A percentile compares a stretch with the other conserved stretches of the same genome.
Evolutionary conservation across 2,329 filamentous ascomycete genomes (phyloP).

Genomic region (Xylaria arbuscula): DNA sequence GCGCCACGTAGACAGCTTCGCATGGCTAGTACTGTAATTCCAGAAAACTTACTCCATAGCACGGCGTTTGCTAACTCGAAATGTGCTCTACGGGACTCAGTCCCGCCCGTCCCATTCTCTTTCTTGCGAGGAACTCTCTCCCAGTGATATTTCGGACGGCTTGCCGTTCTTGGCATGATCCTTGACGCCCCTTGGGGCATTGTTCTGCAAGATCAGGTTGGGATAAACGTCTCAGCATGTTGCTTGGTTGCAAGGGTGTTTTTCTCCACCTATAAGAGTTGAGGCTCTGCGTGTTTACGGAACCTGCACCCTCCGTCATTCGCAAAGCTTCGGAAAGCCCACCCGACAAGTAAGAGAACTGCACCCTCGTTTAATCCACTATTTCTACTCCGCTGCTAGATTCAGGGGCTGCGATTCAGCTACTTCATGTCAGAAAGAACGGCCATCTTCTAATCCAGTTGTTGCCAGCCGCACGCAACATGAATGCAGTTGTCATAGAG

Average conservation of each 20-base stretch:
- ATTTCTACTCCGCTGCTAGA: background rate
- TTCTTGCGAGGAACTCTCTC: background rate
- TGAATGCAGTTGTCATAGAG: background rate
- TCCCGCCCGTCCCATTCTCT: background rate
- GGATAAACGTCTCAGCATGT: background rate
- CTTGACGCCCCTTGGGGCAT: constrained; percentile 7
- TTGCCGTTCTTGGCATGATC: constrained; percentile 23
- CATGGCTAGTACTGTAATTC: background rate
- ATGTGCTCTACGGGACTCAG: background rate
- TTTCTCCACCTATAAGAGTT: constrained; percentile 35
- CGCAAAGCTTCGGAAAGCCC: constrained; percentile 6
- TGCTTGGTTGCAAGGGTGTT: constrained; percentile 19
- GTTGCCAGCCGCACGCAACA: background rate
- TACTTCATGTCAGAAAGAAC: background rate
- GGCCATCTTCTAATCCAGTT: background rate
- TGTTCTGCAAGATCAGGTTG: constrained; percentile 3
- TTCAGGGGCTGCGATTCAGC: too few relatives aligned
- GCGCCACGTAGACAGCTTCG: background rate
- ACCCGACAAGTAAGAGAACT: constrained; percentile 6
- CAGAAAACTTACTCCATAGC: background rate
- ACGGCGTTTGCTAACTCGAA: constrained; percentile 14
- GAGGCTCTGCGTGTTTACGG: constrained; percentile 32
- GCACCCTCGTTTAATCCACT: background rate
- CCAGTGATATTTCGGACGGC: constrained; percentile 15
- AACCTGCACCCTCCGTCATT: constrained; percentile 32